Conservation (phyloP, 768 basidiomycete genomes). For the Calvatia gigantea region DNA sequence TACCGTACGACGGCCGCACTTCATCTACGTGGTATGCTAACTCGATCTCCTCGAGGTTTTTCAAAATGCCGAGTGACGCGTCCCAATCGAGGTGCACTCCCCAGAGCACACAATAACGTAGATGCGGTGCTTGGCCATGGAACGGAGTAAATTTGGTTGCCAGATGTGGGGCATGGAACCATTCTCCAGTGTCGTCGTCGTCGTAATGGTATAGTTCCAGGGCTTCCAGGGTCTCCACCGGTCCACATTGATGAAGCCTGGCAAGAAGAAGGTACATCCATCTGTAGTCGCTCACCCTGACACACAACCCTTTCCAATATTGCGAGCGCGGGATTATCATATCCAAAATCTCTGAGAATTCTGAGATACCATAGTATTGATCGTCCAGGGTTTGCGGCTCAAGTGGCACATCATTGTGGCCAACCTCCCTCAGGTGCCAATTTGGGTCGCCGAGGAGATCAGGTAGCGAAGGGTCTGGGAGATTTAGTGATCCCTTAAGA, state of each 20-base stretch:
- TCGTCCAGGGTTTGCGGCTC: conserved; percentile 9
- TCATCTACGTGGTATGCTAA: conserved; percentile 61
- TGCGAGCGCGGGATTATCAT: conserved; percentile 47
- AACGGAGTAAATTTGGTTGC: conserved; percentile 45
- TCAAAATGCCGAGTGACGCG: conserved; percentile 38
- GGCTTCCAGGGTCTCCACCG: conserved; percentile 51
- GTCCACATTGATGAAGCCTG: conserved; percentile 36
- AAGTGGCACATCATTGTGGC: conserved; percentile 6
- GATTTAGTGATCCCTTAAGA: conserved; percentile 11
- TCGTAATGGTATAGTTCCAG: conserved; percentile 58
- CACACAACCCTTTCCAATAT: conserved; percentile 50
- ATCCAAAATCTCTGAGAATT: conserved; percentile 35
- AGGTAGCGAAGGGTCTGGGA: not conserved
- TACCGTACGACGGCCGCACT: conserved; percentile 56
- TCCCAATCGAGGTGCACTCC: conserved; percentile 73
- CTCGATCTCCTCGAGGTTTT: conserved; percentile 47
- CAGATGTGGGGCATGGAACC: conserved; percentile 39
- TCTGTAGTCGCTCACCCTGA: conserved; percentile 42
- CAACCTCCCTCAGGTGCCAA: conserved; percentile 1
- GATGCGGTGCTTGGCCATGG: conserved; percentile 49
- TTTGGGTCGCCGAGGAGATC: not conserved
- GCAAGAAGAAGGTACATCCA: conserved; percentile 44
- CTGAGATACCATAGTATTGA: conserved; percentile 28
- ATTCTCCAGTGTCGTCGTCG: conserved; percentile 31
- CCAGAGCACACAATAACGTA: conserved; percentile 51